These are phyloP conservation scores for Euphorbia schlechtendalii DNA, from an alignment of 441 rosid species.

Conservation along the genomic window DNA sequence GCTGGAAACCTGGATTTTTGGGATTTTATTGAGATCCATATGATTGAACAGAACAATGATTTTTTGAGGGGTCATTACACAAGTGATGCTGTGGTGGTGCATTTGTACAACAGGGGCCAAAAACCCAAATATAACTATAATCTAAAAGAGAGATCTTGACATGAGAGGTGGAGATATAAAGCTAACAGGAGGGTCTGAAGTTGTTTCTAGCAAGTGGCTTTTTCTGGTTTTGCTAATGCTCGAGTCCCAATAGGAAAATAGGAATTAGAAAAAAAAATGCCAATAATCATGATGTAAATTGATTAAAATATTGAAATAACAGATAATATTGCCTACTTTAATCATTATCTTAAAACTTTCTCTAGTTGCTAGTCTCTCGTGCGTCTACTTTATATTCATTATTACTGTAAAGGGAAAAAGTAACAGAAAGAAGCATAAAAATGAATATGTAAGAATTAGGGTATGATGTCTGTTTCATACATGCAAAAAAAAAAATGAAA, in stretches of 20 bases:
- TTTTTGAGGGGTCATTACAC: background rate
- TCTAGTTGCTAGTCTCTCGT: background rate
- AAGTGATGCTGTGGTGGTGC: background rate
- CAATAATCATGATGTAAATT: background rate
- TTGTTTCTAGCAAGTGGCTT: background rate
- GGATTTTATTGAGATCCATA: constrained; percentile 6
- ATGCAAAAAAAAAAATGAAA: background rate
- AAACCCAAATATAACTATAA: background rate
- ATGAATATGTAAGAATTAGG: background rate
- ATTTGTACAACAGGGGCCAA: constrained; percentile 18
- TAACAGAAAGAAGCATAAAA: constrained; percentile 9
- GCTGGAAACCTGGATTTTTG: constrained; percentile 6
- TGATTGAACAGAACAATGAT: constrained; percentile 17
- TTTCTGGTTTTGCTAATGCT: constrained; percentile 11
- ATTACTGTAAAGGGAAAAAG: constrained; percentile 8
- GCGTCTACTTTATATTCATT: constrained; percentile 9
- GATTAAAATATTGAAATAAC: background rate
- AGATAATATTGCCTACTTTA: constrained; percentile 6
- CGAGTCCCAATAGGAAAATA: background rate
- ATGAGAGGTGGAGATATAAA: constrained; percentile 7
- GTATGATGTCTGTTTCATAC: constrained; percentile 8
- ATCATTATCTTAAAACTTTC: constrained; percentile 1
- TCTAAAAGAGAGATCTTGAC: background rate
- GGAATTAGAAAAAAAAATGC: background rate
- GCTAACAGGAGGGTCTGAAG: background rate